Evolutionary conservation across 2,329 filamentous ascomycete species (phyloP).

Genomic region (Apiospora hydei): DNA sequence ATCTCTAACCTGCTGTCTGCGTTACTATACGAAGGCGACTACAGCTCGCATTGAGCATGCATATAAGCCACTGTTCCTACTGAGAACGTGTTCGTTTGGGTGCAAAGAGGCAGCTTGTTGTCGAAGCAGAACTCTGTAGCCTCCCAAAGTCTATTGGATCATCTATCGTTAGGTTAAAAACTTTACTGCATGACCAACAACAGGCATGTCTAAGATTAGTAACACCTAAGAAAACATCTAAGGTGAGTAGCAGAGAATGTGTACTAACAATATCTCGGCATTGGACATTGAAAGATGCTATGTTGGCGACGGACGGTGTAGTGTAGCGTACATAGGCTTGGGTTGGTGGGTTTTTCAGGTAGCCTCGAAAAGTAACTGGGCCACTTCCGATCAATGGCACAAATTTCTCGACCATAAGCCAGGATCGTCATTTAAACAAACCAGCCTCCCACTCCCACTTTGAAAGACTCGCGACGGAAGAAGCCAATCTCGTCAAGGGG

Average conservation of each 20-base stretch:
- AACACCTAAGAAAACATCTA: not conserved
- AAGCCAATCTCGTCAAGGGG: constrained; percentile 3
- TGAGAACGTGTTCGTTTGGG: not conserved
- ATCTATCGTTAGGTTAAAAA: not conserved
- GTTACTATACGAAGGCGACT: not conserved
- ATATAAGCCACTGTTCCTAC: not conserved
- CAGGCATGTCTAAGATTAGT: not conserved
- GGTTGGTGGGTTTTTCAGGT: constrained; percentile 3
- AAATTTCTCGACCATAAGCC: constrained; percentile 11
- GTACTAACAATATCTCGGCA: not conserved
- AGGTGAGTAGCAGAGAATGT: not conserved
- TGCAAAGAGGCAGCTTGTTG: no score
- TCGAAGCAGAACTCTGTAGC: not conserved
- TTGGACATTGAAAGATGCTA: not conserved
- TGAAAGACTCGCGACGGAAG: not conserved
- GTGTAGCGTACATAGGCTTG: not conserved
- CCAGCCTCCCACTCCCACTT: constrained; percentile 17
- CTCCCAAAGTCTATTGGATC: not conserved
- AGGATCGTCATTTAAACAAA: constrained; percentile 12
- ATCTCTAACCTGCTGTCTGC: not conserved
- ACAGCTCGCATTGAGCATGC: not conserved
- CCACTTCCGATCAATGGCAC: not conserved
- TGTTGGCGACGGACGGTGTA: not conserved
- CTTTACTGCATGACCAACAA: not conserved
- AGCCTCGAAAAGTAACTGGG: not conserved